phyloP scores from a whole-genome alignment of 2,329 filamentous ascomycete genomes.

The Knufia fluminis region DNA sequence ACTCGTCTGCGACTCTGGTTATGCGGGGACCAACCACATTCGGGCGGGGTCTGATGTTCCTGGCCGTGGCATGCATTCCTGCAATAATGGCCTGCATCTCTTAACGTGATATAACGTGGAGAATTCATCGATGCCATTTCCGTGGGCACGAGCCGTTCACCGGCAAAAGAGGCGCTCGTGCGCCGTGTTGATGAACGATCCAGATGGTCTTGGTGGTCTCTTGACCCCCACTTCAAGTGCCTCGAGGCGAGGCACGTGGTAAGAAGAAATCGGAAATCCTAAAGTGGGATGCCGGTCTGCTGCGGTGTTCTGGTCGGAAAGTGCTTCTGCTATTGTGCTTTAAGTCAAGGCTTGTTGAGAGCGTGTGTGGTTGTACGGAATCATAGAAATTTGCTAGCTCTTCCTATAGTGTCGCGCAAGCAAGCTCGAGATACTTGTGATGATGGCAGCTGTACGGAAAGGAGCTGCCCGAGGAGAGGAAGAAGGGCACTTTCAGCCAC shows the following conservation, averaged over 20 bases:
- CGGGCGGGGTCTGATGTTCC: neutral
- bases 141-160: neutral
- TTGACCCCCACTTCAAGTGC: neutral
- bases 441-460: neutral
- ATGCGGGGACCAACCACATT: neutral
- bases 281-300: neutral
- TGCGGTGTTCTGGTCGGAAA: neutral
- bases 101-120: neutral
- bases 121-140: too few relatives aligned
- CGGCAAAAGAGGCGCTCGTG: neutral
- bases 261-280: neutral
- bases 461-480: neutral
- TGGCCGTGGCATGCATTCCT: neutral
- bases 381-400: too few relatives aligned
- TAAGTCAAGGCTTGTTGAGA: too few relatives aligned
- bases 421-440: neutral
- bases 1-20: neutral
- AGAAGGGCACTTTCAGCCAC: neutral
- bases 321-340: too few relatives aligned
- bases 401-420: too few relatives aligned
- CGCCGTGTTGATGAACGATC: neutral
- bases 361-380: too few relatives aligned
- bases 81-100: neutral
- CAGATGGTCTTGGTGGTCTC: neutral
- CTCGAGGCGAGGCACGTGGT: neutral